Evolutionary conservation across 2,329 filamentous ascomycete species (phyloP), one percentile per base, ranked within the genome.

Genomic region (Epichloe festucae): DNA sequence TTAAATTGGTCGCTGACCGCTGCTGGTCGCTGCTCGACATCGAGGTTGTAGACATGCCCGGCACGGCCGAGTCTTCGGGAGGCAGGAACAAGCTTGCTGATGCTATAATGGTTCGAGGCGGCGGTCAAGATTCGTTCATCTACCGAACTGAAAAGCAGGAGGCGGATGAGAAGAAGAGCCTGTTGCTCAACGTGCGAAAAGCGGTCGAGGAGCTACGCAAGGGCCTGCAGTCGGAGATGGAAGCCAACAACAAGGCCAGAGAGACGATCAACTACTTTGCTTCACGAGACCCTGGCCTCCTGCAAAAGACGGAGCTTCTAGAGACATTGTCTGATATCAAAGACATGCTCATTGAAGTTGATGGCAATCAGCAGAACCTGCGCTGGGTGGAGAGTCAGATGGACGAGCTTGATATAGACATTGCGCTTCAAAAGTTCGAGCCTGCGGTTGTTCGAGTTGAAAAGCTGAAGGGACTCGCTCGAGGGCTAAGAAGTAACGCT

Each of bases 371-470:
- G 66, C 89, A 97, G 64, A 96, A 93, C 64, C 77, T 98, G 46
- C 86, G 91, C 50, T 96, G 89, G 89, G 89, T 98, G 0, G 93
- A 98, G 65, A 82, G 83, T 49, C 89, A 97, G 68, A 87, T 98
- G 66, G 93, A 98, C 63, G 89, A 95, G 62, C 79, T 98, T 5
- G 93, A 98, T 62, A 97, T 97, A 60, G 85, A 95, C 60, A 90
- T 98, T 61, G 91, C 93, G 0, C 76, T 96, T 48, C 91, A 97
- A 64, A 79, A 81, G 42, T 93, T 95, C 57, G 89, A 96, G 60
- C 79, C 84, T 19, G 87, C 93, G 0, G 93, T 97, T 0, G 76
- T 77, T 5, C 81, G 84, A 34, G 85, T 96, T 1, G 93, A 97
- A 67, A 89, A 87, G 62, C 75, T 98, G 40, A 86, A 90, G 59